A percentile compares a stretch with the other conserved stretches of the same genome.
phyloP scores from a whole-genome alignment of 2,329 filamentous ascomycete genomes.

The Pseudocercospora eumusae region DNA sequence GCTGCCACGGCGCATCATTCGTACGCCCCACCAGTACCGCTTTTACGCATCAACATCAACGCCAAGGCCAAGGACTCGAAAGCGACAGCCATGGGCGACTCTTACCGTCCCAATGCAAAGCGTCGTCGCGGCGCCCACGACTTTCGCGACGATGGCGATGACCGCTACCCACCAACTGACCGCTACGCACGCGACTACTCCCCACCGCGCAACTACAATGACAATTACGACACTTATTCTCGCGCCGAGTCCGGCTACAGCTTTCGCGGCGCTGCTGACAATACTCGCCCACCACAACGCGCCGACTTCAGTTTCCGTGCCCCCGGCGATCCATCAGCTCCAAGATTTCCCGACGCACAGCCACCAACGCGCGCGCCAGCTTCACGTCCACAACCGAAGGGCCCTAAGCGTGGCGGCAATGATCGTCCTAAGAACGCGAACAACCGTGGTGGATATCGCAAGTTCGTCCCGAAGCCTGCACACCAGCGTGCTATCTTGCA shows the following conservation, averaged over 20 bases:
- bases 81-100: slow-evolving; percentile 19
- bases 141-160: slow-evolving; percentile 4
- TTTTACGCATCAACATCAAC: neutral
- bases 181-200: slow-evolving; percentile 7
- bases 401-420: slow-evolving; percentile 10
- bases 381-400: slow-evolving; percentile 8
- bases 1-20: neutral
- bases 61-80: neutral
- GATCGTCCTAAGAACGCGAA: slow-evolving; percentile 12
- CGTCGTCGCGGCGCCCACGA: neutral
- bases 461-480: slow-evolving; percentile 38
- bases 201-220: slow-evolving; percentile 10
- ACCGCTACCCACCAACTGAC: slow-evolving; percentile 12
- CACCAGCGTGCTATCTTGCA: slow-evolving; percentile 50
- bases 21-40: neutral
- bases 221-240: slow-evolving; percentile 2
- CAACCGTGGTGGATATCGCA: slow-evolving; percentile 1
- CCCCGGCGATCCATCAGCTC: slow-evolving; percentile 18
- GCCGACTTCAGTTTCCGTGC: slow-evolving; percentile 32
- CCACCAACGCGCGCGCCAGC: slow-evolving; percentile 21
- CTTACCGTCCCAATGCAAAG: slow-evolving; percentile 12
- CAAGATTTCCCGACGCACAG: slow-evolving; percentile 29
- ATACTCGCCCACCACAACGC: slow-evolving; percentile 21
- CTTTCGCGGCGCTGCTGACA: slow-evolving; percentile 32
- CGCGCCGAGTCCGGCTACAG: slow-evolving; percentile 24